These are phyloP conservation scores for Solanum bulbocastanum DNA, from an alignment of 257 asterid species.

Conservation along the genomic window DNA sequence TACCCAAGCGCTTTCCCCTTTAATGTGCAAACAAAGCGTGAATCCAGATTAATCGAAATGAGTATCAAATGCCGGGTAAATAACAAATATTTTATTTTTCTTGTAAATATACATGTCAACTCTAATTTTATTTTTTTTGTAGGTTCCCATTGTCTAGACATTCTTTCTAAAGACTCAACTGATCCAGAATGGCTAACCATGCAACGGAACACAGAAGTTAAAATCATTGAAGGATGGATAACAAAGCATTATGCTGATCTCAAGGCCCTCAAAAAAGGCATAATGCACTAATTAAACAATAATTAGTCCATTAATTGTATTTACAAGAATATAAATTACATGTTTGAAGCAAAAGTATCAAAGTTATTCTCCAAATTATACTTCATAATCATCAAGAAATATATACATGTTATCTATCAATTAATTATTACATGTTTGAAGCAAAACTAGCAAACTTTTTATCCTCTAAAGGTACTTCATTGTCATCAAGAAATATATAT, in stretches of 20 bases:
- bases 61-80: neutral
- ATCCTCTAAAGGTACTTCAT: neutral
- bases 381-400: neutral
- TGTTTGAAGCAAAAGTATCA: neutral
- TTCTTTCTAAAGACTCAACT: slow-evolving; percentile 8
- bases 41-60: neutral
- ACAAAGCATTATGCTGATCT: slow-evolving; percentile 17
- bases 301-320: slow-evolving; percentile 21
- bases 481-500: neutral
- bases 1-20: neutral
- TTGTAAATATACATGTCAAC: neutral
- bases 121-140: neutral
- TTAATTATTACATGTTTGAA: neutral
- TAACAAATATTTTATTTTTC: neutral
- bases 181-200: slow-evolving; percentile 58
- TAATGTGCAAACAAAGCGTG: neutral
- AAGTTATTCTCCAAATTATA: neutral
- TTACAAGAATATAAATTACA: neutral
- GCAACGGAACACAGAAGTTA: slow-evolving; percentile 38
- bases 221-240: slow-evolving; percentile 22
- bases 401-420: neutral
- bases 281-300: neutral
- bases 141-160: slow-evolving; percentile 70
- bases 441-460: neutral
- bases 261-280: neutral